Percentiles rank a stretch among this genome's conserved stretches.
These are phyloP conservation scores for Porphyrellus cyaneotinctus DNA, from an alignment of 768 basidiomycete genomes.

Conservation along the genomic window DNA sequence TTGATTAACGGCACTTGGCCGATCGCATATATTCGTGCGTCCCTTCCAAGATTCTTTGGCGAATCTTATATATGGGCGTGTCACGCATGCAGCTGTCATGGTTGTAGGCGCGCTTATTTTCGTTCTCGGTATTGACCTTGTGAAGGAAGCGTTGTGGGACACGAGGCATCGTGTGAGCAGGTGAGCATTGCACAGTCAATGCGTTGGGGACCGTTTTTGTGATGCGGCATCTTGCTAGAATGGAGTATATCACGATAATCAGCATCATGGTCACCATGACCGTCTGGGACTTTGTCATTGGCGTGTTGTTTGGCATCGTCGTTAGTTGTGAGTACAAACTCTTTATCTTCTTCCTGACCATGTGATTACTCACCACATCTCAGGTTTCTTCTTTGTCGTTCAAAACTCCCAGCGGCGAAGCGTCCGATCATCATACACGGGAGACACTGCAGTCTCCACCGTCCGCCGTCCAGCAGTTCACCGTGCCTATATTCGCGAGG, in stretches of 20 bases:
- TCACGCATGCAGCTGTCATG: conserved; percentile 63
- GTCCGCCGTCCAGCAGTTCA: conserved; percentile 88
- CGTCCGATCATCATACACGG: conserved; percentile 80
- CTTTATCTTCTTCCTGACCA: not conserved
- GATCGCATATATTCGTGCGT: conserved; percentile 88
- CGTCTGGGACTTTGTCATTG: conserved; percentile 89
- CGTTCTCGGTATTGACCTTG: conserved; percentile 89
- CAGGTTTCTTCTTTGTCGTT: conserved; percentile 94
- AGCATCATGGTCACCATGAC: conserved; percentile 94
- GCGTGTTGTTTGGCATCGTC: conserved; percentile 88
- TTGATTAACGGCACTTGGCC: conserved; percentile 83
- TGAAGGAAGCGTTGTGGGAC: conserved; percentile 97
- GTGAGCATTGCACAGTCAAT: conserved; percentile 35
- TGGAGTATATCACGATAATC: conserved; percentile 77
- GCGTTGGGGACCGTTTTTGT: not conserved
- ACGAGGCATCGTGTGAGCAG: conserved; percentile 82
- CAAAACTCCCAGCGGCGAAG: conserved; percentile 85
- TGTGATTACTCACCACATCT: not conserved
- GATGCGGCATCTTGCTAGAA: conserved; percentile 35
- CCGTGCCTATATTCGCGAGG: conserved; percentile 85
- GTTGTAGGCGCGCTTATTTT: conserved; percentile 91
- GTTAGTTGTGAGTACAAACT: conserved; percentile 65
- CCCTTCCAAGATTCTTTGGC: not conserved
- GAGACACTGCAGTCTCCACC: conserved; percentile 82
- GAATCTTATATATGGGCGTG: not conserved